Evolutionary conservation across 139 green algal genomes (phyloP).

Genomic region (Medakamo hakoo): DNA sequence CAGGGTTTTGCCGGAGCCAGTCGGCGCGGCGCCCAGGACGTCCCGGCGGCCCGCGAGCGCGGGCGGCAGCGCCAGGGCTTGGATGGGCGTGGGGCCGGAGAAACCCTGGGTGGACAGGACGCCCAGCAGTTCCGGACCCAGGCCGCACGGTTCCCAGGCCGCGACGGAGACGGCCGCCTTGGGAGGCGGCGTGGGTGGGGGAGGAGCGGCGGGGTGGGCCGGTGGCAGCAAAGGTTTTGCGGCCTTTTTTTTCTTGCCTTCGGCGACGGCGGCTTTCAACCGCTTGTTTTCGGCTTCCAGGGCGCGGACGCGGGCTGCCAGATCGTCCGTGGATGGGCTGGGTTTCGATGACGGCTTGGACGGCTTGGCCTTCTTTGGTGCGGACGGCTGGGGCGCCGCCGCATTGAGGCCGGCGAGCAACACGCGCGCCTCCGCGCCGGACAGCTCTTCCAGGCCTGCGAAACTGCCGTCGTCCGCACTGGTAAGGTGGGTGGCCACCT

Average conservation of each 20-base stretch:
- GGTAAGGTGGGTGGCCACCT: constrained; percentile 40
- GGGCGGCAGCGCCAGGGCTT: constrained; percentile 50
- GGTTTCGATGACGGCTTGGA: neutral
- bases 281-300: constrained; percentile 22
- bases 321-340: constrained; percentile 1
- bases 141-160: too few species aligned
- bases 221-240: too few species aligned
- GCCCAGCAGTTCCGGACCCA: constrained; percentile 10
- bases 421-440: neutral
- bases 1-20: constrained; percentile 94
- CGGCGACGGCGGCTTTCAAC: constrained; percentile 8
- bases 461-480: constrained; percentile 62
- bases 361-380: neutral
- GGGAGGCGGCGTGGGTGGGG: constrained; percentile 9
- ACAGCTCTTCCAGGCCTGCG: constrained; percentile 48
- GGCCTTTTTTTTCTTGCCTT: constrained; percentile 14
- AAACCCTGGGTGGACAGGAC: constrained; percentile 32
- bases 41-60: constrained; percentile 54
- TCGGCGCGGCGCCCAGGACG: constrained; percentile 91
- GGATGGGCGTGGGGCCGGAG: constrained; percentile 51
- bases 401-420: neutral
- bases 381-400: neutral
- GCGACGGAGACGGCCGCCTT: too few species aligned
- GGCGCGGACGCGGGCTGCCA: constrained; percentile 11
- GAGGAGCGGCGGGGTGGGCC: constrained; percentile 3